Evolutionary conservation across 345 rosid genomes (phyloP), one percentile per base, ranked within the genome.

Genomic region (Melastoma malabathricum): DNA sequence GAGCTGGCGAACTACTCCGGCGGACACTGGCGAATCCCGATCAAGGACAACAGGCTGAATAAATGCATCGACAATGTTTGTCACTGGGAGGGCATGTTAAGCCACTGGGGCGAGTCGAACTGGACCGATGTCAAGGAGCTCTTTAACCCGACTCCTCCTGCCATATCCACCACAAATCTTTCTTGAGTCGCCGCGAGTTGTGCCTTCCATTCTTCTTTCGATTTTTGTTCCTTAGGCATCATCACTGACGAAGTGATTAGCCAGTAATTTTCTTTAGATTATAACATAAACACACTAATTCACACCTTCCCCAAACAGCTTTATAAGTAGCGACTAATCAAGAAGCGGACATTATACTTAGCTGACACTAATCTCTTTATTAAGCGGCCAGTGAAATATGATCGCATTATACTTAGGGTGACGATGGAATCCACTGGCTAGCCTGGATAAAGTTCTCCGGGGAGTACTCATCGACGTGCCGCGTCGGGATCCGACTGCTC

Each of bases 101-200:
- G 72, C 25, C 96, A 92, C 44, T 87, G 98, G 98, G 95, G 96
- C 2, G 93, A 92, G 63, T 72, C 50, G 6, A 84, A 89, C 48
- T 86, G 94, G 79, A 86, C 93, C 7, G 82, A 82, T 19, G 22
- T 48, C 15, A 78, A 87, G 31, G 73, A 75, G 46, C 59, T 62
- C 41, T 69, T 58, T 46, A 59, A 57, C 61, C 86, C 89, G 10
- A 65, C 95, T 19, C 98, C 96, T 44, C 96, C 98, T 12, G 77
- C 95, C 15, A 74, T 92, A 54, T 34, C 64, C 47, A 54, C 62
- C 1, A 62, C 68, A 5, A 62, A 80, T 20, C 72, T 77, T 5
- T 34, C 75, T 14, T 74, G 75, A 74, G 57, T 20, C 43, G 18
- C 16, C 10, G 13, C 44, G 20, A 19, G 14, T 45, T 18, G 14